Conservation (phyloP, 2,329 filamentous ascomycete genomes). For the Exophiala xenobiotica region DNA sequence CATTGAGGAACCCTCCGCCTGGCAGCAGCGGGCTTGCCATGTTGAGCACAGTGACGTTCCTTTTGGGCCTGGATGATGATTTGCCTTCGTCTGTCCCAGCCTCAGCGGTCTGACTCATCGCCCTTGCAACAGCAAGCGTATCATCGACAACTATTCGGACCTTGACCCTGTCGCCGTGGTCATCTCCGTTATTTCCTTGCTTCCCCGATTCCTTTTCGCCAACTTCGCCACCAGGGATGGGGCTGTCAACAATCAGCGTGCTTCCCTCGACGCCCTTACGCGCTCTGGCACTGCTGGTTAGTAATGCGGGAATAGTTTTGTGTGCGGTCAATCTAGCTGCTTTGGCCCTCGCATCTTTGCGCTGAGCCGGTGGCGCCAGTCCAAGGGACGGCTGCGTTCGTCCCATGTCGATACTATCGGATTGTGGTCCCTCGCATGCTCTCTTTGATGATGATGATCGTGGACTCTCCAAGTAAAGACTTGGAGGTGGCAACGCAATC, state of each 20-base stretch:
- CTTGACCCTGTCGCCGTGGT: neutral
- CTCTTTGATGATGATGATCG: no score
- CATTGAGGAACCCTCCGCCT: conserved; percentile 20
- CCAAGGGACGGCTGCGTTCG: conserved; percentile 8
- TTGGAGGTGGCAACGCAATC: neutral
- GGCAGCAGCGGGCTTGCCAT: conserved; percentile 18
- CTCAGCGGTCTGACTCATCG: neutral
- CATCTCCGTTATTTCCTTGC: neutral
- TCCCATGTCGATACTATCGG: no score
- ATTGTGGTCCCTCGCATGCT: no score
- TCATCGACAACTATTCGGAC: conserved; percentile 1
- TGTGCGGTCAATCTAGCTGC: conserved; percentile 15
- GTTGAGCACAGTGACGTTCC: conserved; percentile 20
- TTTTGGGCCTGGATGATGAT: neutral
- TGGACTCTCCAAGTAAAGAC: neutral
- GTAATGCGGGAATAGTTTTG: conserved; percentile 14
- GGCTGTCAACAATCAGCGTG: conserved; percentile 7
- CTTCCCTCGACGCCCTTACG: conserved; percentile 8
- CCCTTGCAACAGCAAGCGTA: conserved; percentile 7
- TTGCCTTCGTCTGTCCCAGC: neutral
- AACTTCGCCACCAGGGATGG: neutral
- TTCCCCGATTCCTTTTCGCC: neutral
- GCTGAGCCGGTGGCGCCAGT: conserved; percentile 8
- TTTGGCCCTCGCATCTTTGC: conserved; percentile 18
- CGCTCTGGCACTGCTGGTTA: conserved; percentile 11